Conservation (phyloP, 306 rosid genomes). For the Leucaena leucocephala region DNA sequence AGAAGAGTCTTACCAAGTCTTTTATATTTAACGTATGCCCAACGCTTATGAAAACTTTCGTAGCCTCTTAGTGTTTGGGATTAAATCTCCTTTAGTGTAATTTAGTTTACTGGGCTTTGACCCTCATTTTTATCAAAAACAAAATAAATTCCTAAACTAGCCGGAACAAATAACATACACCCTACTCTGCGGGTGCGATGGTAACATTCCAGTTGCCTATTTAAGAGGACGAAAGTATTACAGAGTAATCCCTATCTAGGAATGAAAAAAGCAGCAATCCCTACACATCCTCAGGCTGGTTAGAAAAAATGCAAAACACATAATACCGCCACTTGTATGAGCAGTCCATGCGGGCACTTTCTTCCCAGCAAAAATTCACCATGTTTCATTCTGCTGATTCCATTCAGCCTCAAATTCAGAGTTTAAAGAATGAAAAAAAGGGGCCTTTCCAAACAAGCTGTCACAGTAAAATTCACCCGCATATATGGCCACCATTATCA, state of each 20-base stretch:
- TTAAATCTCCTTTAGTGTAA: no score
- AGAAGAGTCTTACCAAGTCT: no score
- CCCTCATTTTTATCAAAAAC: no score
- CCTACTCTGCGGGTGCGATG: background rate
- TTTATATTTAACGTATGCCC: no score
- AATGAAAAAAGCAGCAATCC: background rate
- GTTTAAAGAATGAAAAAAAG: background rate
- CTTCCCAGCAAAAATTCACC: conserved; percentile 15
- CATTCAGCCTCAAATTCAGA: conserved; percentile 13
- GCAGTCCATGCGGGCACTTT: no score
- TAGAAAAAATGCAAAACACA: background rate
- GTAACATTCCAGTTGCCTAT: background rate
- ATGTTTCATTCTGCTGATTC: conserved; percentile 14
- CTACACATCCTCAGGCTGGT: background rate
- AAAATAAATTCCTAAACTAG: conserved; percentile 23
- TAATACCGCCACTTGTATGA: background rate
- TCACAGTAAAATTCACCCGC: conserved; percentile 26
- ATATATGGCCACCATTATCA: background rate
- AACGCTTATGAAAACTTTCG: no score
- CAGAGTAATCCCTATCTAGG: background rate
- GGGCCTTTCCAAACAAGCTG: conserved; percentile 6
- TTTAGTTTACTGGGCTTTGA: no score
- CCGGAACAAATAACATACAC: background rate
- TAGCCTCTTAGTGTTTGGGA: no score
- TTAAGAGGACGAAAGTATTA: background rate